These are phyloP conservation scores for Pyrenula massariospora DNA, from an alignment of 495 filamentous ascomycete species.

Conservation along the genomic window DNA sequence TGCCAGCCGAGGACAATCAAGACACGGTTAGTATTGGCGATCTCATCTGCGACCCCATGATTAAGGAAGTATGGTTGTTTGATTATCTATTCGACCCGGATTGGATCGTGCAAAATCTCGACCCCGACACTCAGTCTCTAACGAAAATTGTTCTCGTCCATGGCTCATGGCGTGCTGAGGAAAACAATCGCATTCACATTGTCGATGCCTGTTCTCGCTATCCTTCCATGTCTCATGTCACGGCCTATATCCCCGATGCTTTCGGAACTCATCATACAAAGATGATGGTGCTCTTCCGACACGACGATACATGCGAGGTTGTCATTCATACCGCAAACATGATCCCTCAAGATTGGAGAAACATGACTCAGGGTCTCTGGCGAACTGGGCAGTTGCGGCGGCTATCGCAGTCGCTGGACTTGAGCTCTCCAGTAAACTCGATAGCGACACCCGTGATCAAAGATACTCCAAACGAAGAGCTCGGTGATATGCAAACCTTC, in stretches of 20 bases:
- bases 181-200: conserved; percentile 44
- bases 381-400: conserved; percentile 60
- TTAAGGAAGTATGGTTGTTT: conserved; percentile 81
- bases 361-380: conserved; percentile 83
- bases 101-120: conserved; percentile 60
- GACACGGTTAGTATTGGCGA: conserved; percentile 58
- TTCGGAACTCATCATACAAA: conserved; percentile 86
- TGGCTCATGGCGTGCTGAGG: conserved; percentile 76
- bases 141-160: conserved; percentile 70
- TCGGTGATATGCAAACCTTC: conserved; percentile 10
- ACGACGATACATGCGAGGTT: conserved; percentile 66
- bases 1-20: conserved; percentile 47
- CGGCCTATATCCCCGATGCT: conserved; percentile 72
- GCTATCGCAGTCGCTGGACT: neutral
- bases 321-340: conserved; percentile 87
- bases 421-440: conserved; percentile 2
- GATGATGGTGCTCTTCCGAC: conserved; percentile 72
- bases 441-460: neutral
- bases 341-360: conserved; percentile 73
- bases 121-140: conserved; percentile 51
- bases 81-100: conserved; percentile 78
- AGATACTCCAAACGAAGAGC: neutral
- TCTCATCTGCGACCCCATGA: conserved; percentile 70
- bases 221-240: conserved; percentile 55
- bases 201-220: conserved; percentile 53